phyloP scores from a whole-genome alignment of 163 green algal genomes.

The Coccomyxa subellipsoidea region DNA sequence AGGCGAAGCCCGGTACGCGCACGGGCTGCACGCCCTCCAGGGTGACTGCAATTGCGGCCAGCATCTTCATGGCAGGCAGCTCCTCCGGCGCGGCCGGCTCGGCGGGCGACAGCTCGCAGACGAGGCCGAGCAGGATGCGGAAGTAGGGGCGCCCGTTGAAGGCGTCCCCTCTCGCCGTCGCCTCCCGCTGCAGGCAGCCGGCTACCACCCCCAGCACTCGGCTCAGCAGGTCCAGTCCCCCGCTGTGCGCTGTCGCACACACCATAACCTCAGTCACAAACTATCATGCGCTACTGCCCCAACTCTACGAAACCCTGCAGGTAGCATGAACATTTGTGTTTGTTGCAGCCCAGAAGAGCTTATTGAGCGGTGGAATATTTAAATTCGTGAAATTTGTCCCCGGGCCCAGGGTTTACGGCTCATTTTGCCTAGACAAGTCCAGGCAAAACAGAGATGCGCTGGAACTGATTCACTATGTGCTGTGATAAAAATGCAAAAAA shows the following conservation, averaged over 20 bases:
- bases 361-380: too few relatives aligned
- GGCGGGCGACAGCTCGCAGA: slow-evolving; percentile 69
- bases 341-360: too few relatives aligned
- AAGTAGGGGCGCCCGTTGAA: slow-evolving; percentile 94
- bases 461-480: too few relatives aligned
- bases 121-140: slow-evolving; percentile 79
- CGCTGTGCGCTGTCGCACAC: slow-evolving; percentile 38
- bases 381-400: too few relatives aligned
- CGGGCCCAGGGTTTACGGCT: too few relatives aligned
- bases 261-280: neutral
- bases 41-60: slow-evolving; percentile 9
- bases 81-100: slow-evolving; percentile 25
- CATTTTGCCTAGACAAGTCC: too few relatives aligned
- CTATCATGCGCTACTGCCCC: too few relatives aligned
- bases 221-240: slow-evolving; percentile 41
- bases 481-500: too few relatives aligned
- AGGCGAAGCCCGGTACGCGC: slow-evolving; percentile 87
- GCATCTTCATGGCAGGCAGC: slow-evolving; percentile 19
- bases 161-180: slow-evolving; percentile 61
- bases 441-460: too few relatives aligned
- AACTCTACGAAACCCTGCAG: too few relatives aligned
- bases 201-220: slow-evolving; percentile 39
- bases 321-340: too few relatives aligned
- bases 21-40: slow-evolving; percentile 62
- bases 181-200: slow-evolving; percentile 65